Base-by-base conservation (phyloP, 108 stramenopile genomes). In the Cyclotella distinguenda region DNA sequence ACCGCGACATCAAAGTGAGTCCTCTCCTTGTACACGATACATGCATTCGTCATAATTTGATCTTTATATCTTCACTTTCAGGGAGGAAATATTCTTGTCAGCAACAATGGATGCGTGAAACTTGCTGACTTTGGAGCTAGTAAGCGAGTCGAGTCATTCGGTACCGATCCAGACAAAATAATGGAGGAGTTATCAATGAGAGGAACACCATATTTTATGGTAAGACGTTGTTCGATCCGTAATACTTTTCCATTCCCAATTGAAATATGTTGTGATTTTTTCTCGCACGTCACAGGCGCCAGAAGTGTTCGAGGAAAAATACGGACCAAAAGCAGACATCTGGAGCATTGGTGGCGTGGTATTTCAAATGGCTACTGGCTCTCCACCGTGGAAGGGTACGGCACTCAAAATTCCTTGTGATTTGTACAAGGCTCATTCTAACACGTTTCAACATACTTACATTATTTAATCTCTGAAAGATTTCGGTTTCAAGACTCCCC, bases 41-140 rank as follows among this genome's bases (percentile, higher is more conserved):
- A n/a, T n/a, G n/a, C n/a, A n/a, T n/a, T n/a, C n/a, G n/a, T n/a
- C n/a, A n/a, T n/a, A n/a, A n/a, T n/a, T n/a, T n/a, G n/a, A n/a
- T n/a, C n/a, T n/a, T n/a, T n/a, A n/a, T n/a, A n/a, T n/a, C n/a
- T n/a, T n/a, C n/a, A n/a, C n/a, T n/a, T 16, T 34, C 33, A 90
- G 77, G 96, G 97, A 30, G 93, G 89, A 44, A 98, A 98, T 70
- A 84, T 98, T 53, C 82, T 98, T 36, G 94, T 98, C 22, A 94
- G 87, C 55, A 88, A 96, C 59, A 82, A 80, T 43, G 97, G 97
- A 18, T 60, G 81, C 22, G 95, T 96, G 26, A 98, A 98, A 64
- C 74, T 97, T 18, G 94, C 92, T 25, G 96, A 97, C 66, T 97
- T 97, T 72, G 96, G 96, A 18, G 89, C 95, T 8, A 93, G 91